These are phyloP conservation scores for Aspergillus pseudoglaucus DNA, from an alignment of 2,329 filamentous ascomycete genomes.

Conservation along the genomic window DNA sequence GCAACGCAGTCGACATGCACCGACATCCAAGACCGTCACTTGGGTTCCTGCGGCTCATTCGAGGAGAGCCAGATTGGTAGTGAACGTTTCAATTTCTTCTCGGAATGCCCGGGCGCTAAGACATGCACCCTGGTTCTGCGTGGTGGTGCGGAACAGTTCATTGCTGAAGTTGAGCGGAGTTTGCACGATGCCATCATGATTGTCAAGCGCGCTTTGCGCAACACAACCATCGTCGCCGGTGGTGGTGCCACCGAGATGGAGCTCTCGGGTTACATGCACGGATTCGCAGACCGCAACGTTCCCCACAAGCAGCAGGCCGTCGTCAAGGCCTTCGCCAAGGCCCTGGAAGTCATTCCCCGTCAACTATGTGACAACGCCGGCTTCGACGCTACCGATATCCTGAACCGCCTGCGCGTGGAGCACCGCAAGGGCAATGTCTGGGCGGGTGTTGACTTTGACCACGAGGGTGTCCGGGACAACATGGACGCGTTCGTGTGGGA, in stretches of 20 bases:
- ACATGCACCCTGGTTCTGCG: constrained; percentile 94
- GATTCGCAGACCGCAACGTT: constrained; percentile 86
- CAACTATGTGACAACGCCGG: constrained; percentile 98
- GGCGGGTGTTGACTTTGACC: constrained; percentile 91
- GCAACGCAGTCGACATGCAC: constrained; percentile 93
- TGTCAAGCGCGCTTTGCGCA: constrained; percentile 94
- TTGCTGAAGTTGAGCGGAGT: constrained; percentile 94
- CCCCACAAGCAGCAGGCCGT: constrained; percentile 93
- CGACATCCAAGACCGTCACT: constrained; percentile 80
- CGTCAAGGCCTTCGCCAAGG: constrained; percentile 97
- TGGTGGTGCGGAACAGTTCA: constrained; percentile 97
- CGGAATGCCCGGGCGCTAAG: constrained; percentile 89
- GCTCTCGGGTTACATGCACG: constrained; percentile 85
- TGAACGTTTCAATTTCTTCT: constrained; percentile 97
- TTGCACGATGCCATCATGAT: constrained; percentile 99
- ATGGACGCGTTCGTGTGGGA: constrained; percentile 97
- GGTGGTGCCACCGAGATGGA: constrained; percentile 97
- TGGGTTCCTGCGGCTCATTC: constrained; percentile 83
- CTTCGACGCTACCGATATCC: constrained; percentile 95
- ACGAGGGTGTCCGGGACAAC: constrained; percentile 91
- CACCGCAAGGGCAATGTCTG: constrained; percentile 88
- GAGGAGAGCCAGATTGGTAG: constrained; percentile 96
- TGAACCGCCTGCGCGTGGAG: constrained; percentile 93
- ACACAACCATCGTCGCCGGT: constrained; percentile 88
- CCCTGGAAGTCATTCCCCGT: constrained; percentile 89